phyloP scores from a whole-genome alignment of 306 rosid genomes.

The Elaeagnus macrophylla region DNA sequence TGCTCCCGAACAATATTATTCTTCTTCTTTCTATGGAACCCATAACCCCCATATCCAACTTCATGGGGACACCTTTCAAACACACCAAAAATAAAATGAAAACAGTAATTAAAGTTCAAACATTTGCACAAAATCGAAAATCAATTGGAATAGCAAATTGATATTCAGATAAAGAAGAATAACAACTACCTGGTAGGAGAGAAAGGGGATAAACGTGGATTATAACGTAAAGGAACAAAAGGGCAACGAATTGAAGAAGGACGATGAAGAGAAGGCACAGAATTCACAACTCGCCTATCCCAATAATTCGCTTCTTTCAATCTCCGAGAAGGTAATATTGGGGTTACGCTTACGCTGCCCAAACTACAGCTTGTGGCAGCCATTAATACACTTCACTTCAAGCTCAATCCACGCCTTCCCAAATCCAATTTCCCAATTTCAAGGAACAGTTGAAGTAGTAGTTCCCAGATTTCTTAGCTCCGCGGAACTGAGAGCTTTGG shows the following conservation, averaged over 20 bases:
- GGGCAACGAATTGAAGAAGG: neutral
- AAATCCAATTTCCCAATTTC: too few relatives aligned
- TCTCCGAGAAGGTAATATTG: slow-evolving; percentile 13
- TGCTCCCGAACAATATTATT: slow-evolving; percentile 35
- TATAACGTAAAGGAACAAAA: slow-evolving; percentile 6
- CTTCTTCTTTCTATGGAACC: slow-evolving; percentile 29
- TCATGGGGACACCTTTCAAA: slow-evolving; percentile 30
- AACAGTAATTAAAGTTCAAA: neutral
- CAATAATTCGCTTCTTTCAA: slow-evolving; percentile 1
- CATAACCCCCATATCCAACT: slow-evolving; percentile 30
- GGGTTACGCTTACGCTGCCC: slow-evolving; percentile 9
- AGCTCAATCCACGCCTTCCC: neutral
- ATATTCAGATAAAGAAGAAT: neutral
- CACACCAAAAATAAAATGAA: neutral
- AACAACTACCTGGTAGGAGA: slow-evolving; percentile 26
- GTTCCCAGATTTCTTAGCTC: too few relatives aligned
- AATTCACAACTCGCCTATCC: slow-evolving; percentile 14
- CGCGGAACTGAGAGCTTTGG: too few relatives aligned
- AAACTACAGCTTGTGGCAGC: slow-evolving; percentile 22
- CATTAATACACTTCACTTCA: slow-evolving; percentile 5
- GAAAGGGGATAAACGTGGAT: slow-evolving; percentile 14
- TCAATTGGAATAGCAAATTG: neutral
- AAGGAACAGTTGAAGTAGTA: too few relatives aligned
- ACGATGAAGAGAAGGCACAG: slow-evolving; percentile 16
- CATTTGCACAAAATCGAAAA: neutral